phyloP scores from a whole-genome alignment of 306 rosid genomes.

The Ammopiptanthus mongolicus region DNA sequence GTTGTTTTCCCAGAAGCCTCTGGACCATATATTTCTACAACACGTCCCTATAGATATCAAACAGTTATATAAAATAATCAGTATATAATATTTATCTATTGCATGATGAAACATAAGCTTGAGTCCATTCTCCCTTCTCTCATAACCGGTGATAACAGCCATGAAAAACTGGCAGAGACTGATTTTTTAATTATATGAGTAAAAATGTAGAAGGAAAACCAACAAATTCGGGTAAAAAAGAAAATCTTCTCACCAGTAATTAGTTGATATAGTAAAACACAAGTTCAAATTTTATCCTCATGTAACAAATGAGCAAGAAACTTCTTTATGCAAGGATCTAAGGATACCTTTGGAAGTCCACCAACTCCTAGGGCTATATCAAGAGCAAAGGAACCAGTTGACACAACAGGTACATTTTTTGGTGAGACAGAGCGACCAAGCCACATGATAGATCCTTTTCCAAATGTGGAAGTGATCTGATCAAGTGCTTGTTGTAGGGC shows the following conservation, averaged over 20 bases:
- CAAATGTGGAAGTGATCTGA: slow-evolving; percentile 80
- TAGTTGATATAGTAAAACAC: neutral
- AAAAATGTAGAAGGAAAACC: neutral
- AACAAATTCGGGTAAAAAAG: neutral
- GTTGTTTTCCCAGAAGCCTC: slow-evolving; percentile 98
- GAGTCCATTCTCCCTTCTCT: neutral
- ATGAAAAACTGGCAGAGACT: neutral
- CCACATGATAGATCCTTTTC: slow-evolving; percentile 97
- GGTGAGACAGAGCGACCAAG: slow-evolving; percentile 59
- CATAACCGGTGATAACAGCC: neutral
- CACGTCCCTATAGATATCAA: slow-evolving; percentile 65
- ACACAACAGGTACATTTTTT: slow-evolving; percentile 62
- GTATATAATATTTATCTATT: neutral
- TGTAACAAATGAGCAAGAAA: slow-evolving; percentile 3
- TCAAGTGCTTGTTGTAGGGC: slow-evolving; percentile 86
- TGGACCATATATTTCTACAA: slow-evolving; percentile 89
- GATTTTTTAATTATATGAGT: neutral
- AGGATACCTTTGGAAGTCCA: slow-evolving; percentile 87
- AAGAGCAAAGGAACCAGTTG: slow-evolving; percentile 82
- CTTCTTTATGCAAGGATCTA: slow-evolving; percentile 12
- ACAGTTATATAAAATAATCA: slow-evolving; percentile 22
- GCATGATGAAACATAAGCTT: neutral
- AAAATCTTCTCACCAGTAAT: neutral
- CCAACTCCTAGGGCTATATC: slow-evolving; percentile 78
- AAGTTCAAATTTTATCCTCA: neutral